Conservation (phyloP, 805 yeast species). For the Ogataea chonburiensis region DNA sequence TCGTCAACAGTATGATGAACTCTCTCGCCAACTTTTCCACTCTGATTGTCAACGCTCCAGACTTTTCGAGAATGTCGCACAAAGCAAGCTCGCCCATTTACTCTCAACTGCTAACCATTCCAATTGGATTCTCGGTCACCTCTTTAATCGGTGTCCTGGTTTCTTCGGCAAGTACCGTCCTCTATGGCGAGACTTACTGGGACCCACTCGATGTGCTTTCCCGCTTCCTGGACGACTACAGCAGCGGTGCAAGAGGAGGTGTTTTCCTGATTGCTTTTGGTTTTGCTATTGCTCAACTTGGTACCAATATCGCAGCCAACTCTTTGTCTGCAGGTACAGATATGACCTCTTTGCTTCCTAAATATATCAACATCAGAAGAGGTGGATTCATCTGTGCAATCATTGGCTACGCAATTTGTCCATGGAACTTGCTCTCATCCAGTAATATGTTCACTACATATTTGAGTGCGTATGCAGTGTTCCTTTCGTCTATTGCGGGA, state of each 20-base stretch:
- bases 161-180: constrained; percentile 68
- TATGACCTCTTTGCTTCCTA: constrained; percentile 63
- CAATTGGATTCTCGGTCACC: constrained; percentile 74
- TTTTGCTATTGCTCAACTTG: constrained; percentile 73
- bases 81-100: constrained; percentile 49
- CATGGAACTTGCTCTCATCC: constrained; percentile 75
- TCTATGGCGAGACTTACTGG: constrained; percentile 77
- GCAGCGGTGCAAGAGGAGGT: constrained; percentile 70
- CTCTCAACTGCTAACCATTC: constrained; percentile 66
- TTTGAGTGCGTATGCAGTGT: constrained; percentile 76
- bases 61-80: constrained; percentile 79
- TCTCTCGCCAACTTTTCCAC: constrained; percentile 85
- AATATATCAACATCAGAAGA: constrained; percentile 68
- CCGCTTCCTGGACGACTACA: constrained; percentile 53
- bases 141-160: constrained; percentile 83
- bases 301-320: constrained; percentile 74
- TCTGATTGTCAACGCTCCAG: constrained; percentile 85
- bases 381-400: constrained; percentile 78
- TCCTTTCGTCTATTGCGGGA: constrained; percentile 82
- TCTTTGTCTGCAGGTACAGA: constrained; percentile 73
- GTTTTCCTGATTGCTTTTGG: constrained; percentile 71
- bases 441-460: constrained; percentile 77
- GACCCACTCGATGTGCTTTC: constrained; percentile 76
- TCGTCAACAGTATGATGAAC: constrained; percentile 74
- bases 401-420: constrained; percentile 69